Evolutionary conservation across 495 filamentous ascomycete species (phyloP).

Genomic region (Penicillium maclennaniae): DNA sequence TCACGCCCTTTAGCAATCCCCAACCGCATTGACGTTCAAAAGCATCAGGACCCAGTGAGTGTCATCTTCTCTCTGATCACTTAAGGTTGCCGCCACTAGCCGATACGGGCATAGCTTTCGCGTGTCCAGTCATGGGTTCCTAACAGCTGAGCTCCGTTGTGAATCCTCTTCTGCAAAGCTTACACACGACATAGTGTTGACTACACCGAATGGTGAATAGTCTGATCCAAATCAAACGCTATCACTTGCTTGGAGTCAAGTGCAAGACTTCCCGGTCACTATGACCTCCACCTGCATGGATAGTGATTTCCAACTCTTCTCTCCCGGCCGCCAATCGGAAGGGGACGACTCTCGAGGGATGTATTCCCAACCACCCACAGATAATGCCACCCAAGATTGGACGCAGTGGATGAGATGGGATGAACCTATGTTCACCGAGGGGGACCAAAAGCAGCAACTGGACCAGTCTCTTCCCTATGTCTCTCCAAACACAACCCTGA

Average conservation of each 20-base stretch:
- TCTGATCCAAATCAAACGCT: conserved; percentile 1
- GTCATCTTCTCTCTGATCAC: not conserved
- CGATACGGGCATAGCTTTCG: not conserved
- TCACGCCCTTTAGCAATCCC: not conserved
- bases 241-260: conserved; percentile 10
- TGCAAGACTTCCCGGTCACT: conserved; percentile 12
- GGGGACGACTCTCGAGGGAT: conserved; percentile 23
- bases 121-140: not conserved
- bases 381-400: conserved; percentile 41
- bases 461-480: conserved; percentile 25
- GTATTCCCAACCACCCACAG: conserved; percentile 17
- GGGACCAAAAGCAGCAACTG: conserved; percentile 19
- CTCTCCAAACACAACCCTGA: conserved; percentile 28
- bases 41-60: conserved; percentile 12
- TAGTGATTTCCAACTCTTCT: conserved; percentile 42
- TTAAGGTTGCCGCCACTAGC: not conserved
- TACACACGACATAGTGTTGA: conserved; percentile 8
- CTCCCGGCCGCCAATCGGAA: conserved; percentile 24
- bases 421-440: conserved; percentile 32
- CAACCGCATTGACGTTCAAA: not conserved
- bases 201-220: not conserved
- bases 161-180: not conserved
- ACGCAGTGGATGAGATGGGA: conserved; percentile 53
- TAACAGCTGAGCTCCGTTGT: not conserved
- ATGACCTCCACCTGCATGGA: conserved; percentile 33